These are phyloP conservation scores for Apiotrichum sp. DNA, from an alignment of 1,284 basidiomycete species.

Conservation along the genomic window DNA sequence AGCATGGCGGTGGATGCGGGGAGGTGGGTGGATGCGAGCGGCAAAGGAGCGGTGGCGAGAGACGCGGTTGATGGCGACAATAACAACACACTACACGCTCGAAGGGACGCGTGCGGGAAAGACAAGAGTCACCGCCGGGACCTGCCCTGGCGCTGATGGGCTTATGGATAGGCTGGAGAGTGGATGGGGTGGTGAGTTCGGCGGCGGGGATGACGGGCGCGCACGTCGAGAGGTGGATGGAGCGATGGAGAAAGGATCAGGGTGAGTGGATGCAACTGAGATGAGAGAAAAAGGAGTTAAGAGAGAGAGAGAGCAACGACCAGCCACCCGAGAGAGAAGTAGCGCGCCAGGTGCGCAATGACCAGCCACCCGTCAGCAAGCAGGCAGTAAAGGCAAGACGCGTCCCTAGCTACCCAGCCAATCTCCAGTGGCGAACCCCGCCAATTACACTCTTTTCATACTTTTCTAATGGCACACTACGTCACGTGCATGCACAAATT, in stretches of 20 bases:
- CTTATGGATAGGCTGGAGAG: not conserved
- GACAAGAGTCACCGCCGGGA: not conserved
- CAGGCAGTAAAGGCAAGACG: too few species aligned
- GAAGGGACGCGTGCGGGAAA: not conserved
- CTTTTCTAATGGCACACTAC: too few species aligned
- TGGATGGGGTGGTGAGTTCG: not conserved
- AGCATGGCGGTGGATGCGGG: conserved; percentile 52
- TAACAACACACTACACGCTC: not conserved
- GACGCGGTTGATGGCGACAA: not conserved
- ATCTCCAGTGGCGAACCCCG: too few species aligned
- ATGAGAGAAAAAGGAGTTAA: conserved; percentile 40
- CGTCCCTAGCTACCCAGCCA: too few species aligned
- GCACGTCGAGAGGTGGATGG: not conserved
- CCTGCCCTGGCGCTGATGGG: not conserved
- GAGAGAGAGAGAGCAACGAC: not conserved
- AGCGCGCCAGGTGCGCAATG: not conserved
- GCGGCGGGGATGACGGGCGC: not conserved
- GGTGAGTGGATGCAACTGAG: not conserved
- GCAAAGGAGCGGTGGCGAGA: not conserved
- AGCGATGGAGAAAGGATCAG: not conserved
- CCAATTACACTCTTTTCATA: too few species aligned
- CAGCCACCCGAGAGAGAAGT: too few species aligned
- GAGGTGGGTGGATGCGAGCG: not conserved
- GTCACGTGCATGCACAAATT: too few species aligned
- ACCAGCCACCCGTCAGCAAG: not conserved